Evolutionary conservation across 2,329 filamentous ascomycete species (phyloP), one percentile per base, ranked within the genome.

Genomic region (Sporothrix mexicana): DNA sequence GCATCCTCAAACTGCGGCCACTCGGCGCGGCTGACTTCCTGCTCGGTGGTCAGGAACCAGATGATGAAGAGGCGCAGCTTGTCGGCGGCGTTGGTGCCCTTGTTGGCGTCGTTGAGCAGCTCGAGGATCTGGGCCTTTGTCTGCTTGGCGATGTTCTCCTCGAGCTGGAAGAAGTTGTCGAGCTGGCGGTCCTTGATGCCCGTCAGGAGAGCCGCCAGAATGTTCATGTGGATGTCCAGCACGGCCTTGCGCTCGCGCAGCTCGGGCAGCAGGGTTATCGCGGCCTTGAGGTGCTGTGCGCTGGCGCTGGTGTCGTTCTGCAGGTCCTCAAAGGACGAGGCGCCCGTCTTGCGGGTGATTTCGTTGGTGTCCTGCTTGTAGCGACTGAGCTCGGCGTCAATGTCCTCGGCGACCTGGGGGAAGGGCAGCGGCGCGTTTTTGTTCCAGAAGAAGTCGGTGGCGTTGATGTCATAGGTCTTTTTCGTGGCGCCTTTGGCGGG

Each of bases 181-280:
- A 99, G 86, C 81, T 98, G 95, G 17, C 96, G 91, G 77, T 97
- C 93, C 80, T 98, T 98, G 81, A 98, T 97, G 1, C 94, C 95
- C 0, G 84, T 86, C 55, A 91, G 79, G 2, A 91, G 80, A 0
- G 93, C 93, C 1, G 95, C 95, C 3, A 97, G 87, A 73, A 98
- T 97, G 80, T 97, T 98, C 96, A 99, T 99, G 81, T 99, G 96
- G 93, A 98, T 98, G 80, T 98, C 96, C 5, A 99, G 88, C 23
- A 92, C 88, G n/a, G 91, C 91, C 80, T 99, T 99, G 73, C 96
- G 91, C 81, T 98, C 96, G 75, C 94, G 88, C 76, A 99, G 86
- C 81, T 98, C 95, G 0, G 96, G 97, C 15, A 99, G 85, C 25
- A 97, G 85, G 0, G 95, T 97, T 77, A 99, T 97, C 13, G 95